Evolutionary conservation across 2,329 filamentous ascomycete species (phyloP).

Genomic region (Claviceps sp.): DNA sequence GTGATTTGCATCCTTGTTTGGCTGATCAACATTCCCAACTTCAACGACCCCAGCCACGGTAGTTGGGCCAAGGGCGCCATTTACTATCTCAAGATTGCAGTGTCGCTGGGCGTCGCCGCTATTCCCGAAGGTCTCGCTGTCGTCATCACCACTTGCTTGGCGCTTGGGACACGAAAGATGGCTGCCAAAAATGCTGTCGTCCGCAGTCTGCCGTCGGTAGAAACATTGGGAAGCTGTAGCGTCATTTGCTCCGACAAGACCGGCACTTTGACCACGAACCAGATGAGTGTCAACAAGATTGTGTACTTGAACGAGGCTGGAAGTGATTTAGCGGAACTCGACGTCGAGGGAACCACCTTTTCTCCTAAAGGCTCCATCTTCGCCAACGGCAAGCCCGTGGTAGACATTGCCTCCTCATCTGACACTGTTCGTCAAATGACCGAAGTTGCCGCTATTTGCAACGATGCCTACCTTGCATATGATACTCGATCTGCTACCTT

Average conservation of each 20-base stretch:
- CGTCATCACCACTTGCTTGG: slow-evolving; percentile 96
- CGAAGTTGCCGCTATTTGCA: slow-evolving; percentile 66
- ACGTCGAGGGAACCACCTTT: slow-evolving; percentile 88
- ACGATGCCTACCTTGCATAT: slow-evolving; percentile 72
- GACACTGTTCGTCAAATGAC: slow-evolving; percentile 67
- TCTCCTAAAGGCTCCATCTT: slow-evolving; percentile 66
- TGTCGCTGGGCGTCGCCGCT: slow-evolving; percentile 92
- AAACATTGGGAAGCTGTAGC: slow-evolving; percentile 96
- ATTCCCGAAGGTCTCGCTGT: slow-evolving; percentile 96
- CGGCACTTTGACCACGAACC: slow-evolving; percentile 93
- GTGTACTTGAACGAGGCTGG: slow-evolving; percentile 69
- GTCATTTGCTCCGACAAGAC: slow-evolving; percentile 99
- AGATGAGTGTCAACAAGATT: slow-evolving; percentile 96
- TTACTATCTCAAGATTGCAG: slow-evolving; percentile 98
- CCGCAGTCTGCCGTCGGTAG: slow-evolving; percentile 87
- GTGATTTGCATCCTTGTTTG: slow-evolving; percentile 93
- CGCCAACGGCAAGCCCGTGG: slow-evolving; percentile 51
- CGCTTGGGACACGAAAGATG: slow-evolving; percentile 95
- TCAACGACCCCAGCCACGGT: slow-evolving; percentile 86
- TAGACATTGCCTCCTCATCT: slow-evolving; percentile 57
- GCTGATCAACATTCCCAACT: slow-evolving; percentile 97
- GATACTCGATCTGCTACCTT: slow-evolving; percentile 64
- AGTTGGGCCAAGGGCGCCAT: slow-evolving; percentile 94
- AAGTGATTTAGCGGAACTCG: slow-evolving; percentile 65
- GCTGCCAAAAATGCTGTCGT: slow-evolving; percentile 97